Conservation (phyloP, 1,284 basidiomycete species). For the Ganoderma lingzhi region DNA sequence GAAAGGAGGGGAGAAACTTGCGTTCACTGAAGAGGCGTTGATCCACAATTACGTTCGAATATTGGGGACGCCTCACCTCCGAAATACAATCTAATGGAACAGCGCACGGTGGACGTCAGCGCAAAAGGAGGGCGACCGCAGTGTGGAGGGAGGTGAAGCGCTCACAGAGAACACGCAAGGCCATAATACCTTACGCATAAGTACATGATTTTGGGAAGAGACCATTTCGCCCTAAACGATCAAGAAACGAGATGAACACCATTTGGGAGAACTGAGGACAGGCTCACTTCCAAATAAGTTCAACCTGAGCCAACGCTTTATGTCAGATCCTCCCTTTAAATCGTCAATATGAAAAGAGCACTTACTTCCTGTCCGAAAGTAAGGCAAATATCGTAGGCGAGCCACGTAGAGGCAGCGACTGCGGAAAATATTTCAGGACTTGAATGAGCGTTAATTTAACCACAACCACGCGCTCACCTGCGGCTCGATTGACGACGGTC, state of each 20-base stretch:
- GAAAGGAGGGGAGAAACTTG: slow-evolving; percentile 4
- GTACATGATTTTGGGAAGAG: slow-evolving; percentile 17
- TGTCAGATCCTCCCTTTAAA: neutral
- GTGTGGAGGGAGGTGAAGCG: no score
- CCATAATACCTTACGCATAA: slow-evolving; percentile 19
- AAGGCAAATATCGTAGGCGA: slow-evolving; percentile 6
- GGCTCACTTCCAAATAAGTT: slow-evolving; percentile 4
- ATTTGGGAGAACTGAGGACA: neutral
- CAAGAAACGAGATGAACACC: neutral
- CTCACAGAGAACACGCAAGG: slow-evolving; percentile 16
- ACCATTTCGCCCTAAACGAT: slow-evolving; percentile 7
- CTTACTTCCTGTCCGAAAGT: slow-evolving; percentile 9
- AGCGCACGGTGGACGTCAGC: neutral
- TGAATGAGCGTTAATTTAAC: neutral
- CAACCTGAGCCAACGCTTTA: neutral
- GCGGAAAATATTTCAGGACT: neutral
- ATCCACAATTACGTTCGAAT: neutral
- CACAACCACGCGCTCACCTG: neutral
- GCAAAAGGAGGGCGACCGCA: neutral
- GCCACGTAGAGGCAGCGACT: slow-evolving; percentile 12
- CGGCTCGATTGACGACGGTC: slow-evolving; percentile 1
- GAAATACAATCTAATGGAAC: neutral
- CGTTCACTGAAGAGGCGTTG: slow-evolving; percentile 2
- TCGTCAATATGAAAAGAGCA: neutral
- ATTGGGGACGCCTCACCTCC: neutral